Percentiles rank a stretch among this genome's conserved stretches.
These are phyloP conservation scores for Geotrichum macrosporum DNA, from an alignment of 1,139 yeast genomes.

Conservation along the genomic window DNA sequence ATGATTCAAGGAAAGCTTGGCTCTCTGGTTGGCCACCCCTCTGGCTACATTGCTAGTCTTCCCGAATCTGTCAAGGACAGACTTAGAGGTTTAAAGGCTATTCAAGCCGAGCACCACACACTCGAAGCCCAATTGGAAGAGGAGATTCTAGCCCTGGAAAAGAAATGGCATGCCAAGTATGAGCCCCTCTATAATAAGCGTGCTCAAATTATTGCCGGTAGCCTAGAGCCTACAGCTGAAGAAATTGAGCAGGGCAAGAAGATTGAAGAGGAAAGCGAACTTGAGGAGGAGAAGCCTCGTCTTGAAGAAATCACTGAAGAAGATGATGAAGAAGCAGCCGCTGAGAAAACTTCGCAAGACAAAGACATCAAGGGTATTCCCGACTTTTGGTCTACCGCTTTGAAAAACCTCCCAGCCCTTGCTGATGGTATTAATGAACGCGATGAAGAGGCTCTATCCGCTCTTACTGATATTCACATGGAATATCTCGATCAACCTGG, in stretches of 20 bases:
- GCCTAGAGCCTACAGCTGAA: conserved; percentile 67
- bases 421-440: conserved; percentile 85
- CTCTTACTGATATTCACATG: conserved; percentile 67
- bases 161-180: conserved; percentile 68
- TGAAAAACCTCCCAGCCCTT: conserved; percentile 78
- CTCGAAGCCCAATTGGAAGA: conserved; percentile 89
- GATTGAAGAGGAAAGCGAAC: conserved; percentile 47
- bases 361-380: conserved; percentile 70
- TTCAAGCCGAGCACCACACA: conserved; percentile 75
- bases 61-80: conserved; percentile 74
- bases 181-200: conserved; percentile 76
- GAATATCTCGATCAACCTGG: conserved; percentile 88
- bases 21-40: conserved; percentile 74
- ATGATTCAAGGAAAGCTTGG: conserved; percentile 92
- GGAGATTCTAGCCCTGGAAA: conserved; percentile 82
- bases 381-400: conserved; percentile 92
- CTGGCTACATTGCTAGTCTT: conserved; percentile 77
- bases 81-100: conserved; percentile 76
- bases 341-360: conserved; percentile 44
- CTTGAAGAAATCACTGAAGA: conserved; percentile 42
- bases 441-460: conserved; percentile 77
- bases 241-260: conserved; percentile 76
- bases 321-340: conserved; percentile 34
- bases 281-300: conserved; percentile 43
- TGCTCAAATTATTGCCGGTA: conserved; percentile 66